Evolutionary conservation across 352 stramenopile species (phyloP).

Genomic region (Thraustotheca clavata): DNA sequence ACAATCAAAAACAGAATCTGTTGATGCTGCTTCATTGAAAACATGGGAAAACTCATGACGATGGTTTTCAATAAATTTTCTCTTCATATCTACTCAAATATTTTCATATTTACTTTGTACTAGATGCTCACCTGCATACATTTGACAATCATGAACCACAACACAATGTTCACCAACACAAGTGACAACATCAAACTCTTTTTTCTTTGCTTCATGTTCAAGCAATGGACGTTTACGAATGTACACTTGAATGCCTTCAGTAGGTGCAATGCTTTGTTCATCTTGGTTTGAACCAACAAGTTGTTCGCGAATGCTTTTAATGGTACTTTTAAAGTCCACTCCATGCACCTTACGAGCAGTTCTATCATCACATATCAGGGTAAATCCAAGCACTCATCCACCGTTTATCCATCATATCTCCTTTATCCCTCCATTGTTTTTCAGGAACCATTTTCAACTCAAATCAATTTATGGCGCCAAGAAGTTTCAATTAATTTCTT

Average conservation of each 20-base stretch:
- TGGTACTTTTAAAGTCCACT: slow-evolving; percentile 39
- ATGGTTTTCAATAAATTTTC: slow-evolving; percentile 78
- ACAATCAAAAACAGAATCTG: slow-evolving; percentile 68
- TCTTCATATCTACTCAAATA: slow-evolving; percentile 58
- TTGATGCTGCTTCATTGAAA: slow-evolving; percentile 64
- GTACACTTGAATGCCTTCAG: slow-evolving; percentile 68
- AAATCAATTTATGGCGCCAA: neutral
- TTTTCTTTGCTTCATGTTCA: slow-evolving; percentile 68
- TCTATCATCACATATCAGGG: slow-evolving; percentile 22
- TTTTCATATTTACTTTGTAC: neutral
- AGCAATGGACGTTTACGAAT: slow-evolving; percentile 85
- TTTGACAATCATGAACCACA: slow-evolving; percentile 84
- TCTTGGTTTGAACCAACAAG: slow-evolving; percentile 28
- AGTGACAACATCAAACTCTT: slow-evolving; percentile 85
- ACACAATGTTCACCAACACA: slow-evolving; percentile 47
- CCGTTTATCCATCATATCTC: slow-evolving; percentile 73
- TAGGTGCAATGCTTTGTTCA: slow-evolving; percentile 24
- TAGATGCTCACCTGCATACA: slow-evolving; percentile 55
- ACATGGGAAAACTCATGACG: slow-evolving; percentile 63
- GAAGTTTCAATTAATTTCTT: neutral
- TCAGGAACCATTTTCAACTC: slow-evolving; percentile 45
- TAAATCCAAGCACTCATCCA: slow-evolving; percentile 18
- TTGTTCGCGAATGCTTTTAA: slow-evolving; percentile 34
- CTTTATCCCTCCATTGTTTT: slow-evolving; percentile 46
- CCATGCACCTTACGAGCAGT: slow-evolving; percentile 61